Evolutionary conservation across 176 grass and related monocot genomes (phyloP), one percentile per base, ranked within the genome.

Genomic region (Oryza meyeriana): DNA sequence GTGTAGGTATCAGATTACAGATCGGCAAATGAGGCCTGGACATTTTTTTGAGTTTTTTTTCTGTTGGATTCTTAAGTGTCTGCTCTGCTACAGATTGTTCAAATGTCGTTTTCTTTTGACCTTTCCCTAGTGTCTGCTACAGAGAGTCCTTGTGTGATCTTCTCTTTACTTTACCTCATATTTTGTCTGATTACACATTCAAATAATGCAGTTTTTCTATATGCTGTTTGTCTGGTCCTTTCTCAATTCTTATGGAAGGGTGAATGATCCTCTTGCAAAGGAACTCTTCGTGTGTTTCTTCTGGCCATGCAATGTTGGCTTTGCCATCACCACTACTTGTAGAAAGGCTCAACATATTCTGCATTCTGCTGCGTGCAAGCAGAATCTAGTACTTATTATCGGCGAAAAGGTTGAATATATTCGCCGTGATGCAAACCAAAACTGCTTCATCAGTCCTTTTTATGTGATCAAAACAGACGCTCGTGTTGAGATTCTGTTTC

Each of bases 241-340:
- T 29, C 22, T 70, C 11, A 34, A 34, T 41, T 42, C 10, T 42
- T 6, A 24, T 58, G 83, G 75, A 35, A 52, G 68, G 39, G 6
- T 71, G 11, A 58, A 58, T 20, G 17, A 52, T 70, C 28, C 34
- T 57, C 44, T 12, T 57, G 71, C 33, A 35, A 69, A 27, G 50
- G 41, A 3, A 24, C 4, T 26, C 64, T 18, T 68, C 70, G 61
- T 76, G 35, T 67, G 61, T 70, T 26, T 20, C 69, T 85, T 75
- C 61, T 81, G 32, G 41, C 85, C 78, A 69, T 22, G 85, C 45
- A 77, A 87, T 81, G 50, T 63, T 80, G 77, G 84, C 8, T 66
- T 74, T 42, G 67, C 41, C n/a, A 28, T 52, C 59, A 80, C 77
- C 58, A 22, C 50, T 7, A 55, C 50, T 55, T 55, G 50, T 8